Evolutionary conservation across 768 basidiomycete species (phyloP), one percentile per base, ranked within the genome.

Genomic region (Auricularia auricula-judae): DNA sequence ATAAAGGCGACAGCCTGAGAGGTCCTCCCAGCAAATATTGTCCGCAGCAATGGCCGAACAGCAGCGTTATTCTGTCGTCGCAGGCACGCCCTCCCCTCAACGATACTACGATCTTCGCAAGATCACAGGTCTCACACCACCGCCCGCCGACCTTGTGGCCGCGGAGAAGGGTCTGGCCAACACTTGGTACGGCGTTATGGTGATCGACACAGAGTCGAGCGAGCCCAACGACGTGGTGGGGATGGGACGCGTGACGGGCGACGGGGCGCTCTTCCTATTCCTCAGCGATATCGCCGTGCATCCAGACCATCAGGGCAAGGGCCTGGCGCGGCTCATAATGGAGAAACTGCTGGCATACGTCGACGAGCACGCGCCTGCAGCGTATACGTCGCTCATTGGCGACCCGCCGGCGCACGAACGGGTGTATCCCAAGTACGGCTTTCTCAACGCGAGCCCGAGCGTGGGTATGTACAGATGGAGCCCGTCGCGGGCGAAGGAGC

Each of bases 381-480:
- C 56, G 56, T 35, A 59, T 14, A 18, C 33, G 16, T 12, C 23
- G 29, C 34, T 59, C 29, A 59, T 35, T 34, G 56, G 56, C 23
- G 56, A 59, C 56, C 56, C 56, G 29, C 56, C 56, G 23, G 56
- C 56, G 56, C 56, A 59, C 56, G 56, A 59, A 33, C 21, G 56
- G 4, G 56, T 59, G 56, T 59, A 59, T 18, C 56, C 56, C 11
- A 59, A 59, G 56, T 59, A 59, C 56, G 33, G 56, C 56, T 59
- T 59, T 18, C 14, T 35, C 11, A 10, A 35, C 56, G 14, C 11
- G 2, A 59, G 4, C 7, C 34, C 56, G 23, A 33, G 29, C 34
- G 56, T 59, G 56, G 56, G 29, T 1, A 59, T 59, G 56, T 59
- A n/a, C 34, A 14, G 56, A 29, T 59, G 56, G 56, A 35, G 29